phyloP scores from a whole-genome alignment of 148 eudicot genomes.

The Fallopia convolvulus region DNA sequence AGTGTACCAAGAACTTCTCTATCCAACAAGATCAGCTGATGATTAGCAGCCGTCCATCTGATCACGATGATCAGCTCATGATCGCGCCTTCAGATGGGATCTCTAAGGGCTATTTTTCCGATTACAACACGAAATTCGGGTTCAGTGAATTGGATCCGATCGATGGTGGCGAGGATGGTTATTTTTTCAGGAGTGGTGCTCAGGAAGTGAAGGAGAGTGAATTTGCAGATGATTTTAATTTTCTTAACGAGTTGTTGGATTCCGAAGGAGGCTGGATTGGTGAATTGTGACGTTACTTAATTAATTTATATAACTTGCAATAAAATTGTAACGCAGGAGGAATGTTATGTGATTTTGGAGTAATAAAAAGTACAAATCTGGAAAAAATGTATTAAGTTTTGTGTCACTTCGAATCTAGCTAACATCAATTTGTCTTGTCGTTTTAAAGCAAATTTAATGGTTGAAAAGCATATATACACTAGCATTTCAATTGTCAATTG shows the following conservation, averaged over 20 bases:
- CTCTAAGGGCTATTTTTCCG: background rate
- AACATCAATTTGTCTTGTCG: background rate
- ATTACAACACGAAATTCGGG: background rate
- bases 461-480: no score
- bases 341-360: background rate
- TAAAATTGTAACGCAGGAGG: background rate
- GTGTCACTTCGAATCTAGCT: background rate
- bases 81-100: background rate
- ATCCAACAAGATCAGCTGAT: background rate
- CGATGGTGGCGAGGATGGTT: background rate
- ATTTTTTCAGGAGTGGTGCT: background rate
- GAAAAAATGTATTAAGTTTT: background rate
- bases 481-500: no score
- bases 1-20: constrained; percentile 12
- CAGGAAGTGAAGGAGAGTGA: background rate
- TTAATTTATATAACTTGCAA: background rate
- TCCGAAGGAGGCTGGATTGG: constrained; percentile 11
- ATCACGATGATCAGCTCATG: background rate
- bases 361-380: background rate
- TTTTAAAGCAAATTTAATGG: background rate
- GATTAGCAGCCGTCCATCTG: background rate
- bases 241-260: constrained; percentile 1
- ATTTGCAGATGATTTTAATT: constrained; percentile 1
- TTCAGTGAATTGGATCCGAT: background rate
- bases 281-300: constrained; percentile 3